These are phyloP conservation scores for Acacia pycnantha DNA, from an alignment of 331 rosid species.

Conservation along the genomic window DNA sequence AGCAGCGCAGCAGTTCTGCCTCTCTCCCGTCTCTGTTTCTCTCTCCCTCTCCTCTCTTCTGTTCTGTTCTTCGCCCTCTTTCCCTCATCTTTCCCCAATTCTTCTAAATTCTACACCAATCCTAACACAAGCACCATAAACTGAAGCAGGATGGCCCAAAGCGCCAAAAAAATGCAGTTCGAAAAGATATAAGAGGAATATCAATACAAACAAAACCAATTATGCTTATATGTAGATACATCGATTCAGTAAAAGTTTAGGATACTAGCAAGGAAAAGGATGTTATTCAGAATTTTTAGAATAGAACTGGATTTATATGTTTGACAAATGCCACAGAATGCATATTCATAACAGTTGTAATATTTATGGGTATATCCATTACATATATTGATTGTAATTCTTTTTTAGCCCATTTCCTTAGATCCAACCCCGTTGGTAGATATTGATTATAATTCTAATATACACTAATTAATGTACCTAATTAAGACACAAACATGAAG, in stretches of 20 bases:
- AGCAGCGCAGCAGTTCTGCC: too few relatives aligned
- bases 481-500: not conserved
- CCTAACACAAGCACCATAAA: not conserved
- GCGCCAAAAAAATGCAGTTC: not conserved
- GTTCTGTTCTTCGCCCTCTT: too few relatives aligned
- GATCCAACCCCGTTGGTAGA: too few relatives aligned
- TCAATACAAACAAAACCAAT: not conserved
- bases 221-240: not conserved
- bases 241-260: not conserved
- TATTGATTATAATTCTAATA: not conserved
- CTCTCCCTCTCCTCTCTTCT: too few relatives aligned
- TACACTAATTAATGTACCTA: not conserved
- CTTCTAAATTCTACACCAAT: too few relatives aligned
- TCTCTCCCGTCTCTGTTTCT: too few relatives aligned
- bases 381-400: not conserved
- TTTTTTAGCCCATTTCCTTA: too few relatives aligned
- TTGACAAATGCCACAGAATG: not conserved
- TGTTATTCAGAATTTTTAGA: not conserved
- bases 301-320: too few relatives aligned
- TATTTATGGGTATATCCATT: not conserved
- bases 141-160: not conserved
- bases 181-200: not conserved
- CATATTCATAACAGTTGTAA: not conserved
- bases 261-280: not conserved
- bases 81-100: too few relatives aligned